phyloP scores from a whole-genome alignment of 306 rosid genomes.

The Ochetophila trinervis region DNA sequence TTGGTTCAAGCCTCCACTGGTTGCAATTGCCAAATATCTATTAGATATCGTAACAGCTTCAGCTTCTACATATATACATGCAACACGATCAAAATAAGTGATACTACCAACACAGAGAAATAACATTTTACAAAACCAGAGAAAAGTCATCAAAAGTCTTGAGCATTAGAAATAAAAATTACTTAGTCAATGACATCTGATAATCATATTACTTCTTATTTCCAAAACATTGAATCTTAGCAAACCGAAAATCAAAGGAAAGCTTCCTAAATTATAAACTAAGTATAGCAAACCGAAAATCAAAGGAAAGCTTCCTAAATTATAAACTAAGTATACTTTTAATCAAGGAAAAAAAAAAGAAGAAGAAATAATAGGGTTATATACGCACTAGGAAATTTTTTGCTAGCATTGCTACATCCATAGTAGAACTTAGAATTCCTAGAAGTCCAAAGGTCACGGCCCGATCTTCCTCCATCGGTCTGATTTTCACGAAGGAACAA shows the following conservation, averaged over 20 bases:
- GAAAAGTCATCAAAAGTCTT: not conserved
- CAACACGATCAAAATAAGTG: constrained; percentile 13
- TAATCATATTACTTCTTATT: not conserved
- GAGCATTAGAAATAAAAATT: not conserved
- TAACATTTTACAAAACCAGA: not conserved
- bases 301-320: not conserved
- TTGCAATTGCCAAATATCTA: constrained; percentile 81
- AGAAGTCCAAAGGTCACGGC: constrained; percentile 73
- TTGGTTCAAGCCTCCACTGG: constrained; percentile 99
- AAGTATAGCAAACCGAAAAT: no score
- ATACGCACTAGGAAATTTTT: constrained; percentile 72
- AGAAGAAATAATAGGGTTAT: not conserved
- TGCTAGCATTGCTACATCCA: constrained; percentile 82
- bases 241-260: no score
- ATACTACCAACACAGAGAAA: not conserved
- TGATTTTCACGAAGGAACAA: constrained; percentile 26
- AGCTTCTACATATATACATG: constrained; percentile 49
- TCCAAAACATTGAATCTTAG: constrained; percentile 5
- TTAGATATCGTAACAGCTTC: constrained; percentile 45
- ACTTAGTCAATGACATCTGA: not conserved
- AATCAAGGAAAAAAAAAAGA: not conserved
- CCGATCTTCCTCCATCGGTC: constrained; percentile 53
- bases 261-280: no score
- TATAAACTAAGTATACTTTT: no score
- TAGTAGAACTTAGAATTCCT: constrained; percentile 60